These are phyloP conservation scores for Dipteronia dyeriana DNA, from an alignment of 345 rosid genomes.

Conservation along the genomic window DNA sequence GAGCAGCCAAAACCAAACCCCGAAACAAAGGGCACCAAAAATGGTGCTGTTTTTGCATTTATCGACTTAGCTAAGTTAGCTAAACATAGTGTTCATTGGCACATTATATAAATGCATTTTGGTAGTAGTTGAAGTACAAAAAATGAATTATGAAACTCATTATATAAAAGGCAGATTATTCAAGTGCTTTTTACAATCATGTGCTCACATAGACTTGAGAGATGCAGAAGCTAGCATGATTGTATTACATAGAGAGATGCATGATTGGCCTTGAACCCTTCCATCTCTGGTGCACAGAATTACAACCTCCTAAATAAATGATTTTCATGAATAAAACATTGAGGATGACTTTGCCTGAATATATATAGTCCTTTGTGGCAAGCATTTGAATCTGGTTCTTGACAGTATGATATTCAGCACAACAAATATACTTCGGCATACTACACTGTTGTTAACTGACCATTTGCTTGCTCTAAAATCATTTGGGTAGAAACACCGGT, in stretches of 20 bases:
- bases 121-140: not conserved
- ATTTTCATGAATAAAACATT: not conserved
- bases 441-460: constrained; percentile 29
- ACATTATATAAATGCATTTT: too few species aligned
- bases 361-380: not conserved
- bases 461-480: constrained; percentile 42
- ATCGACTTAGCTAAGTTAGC: too few species aligned
- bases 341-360: not conserved
- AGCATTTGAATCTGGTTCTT: not conserved
- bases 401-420: not conserved
- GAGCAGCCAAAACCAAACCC: too few species aligned
- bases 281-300: not conserved
- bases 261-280: not conserved
- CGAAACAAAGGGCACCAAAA: too few species aligned
- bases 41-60: too few species aligned
- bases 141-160: not conserved
- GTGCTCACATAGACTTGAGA: not conserved
- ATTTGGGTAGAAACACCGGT: constrained; percentile 49
- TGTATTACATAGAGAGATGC: not conserved
- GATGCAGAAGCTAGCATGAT: not conserved
- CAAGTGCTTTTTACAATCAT: not conserved
- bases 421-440: not conserved
- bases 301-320: too few species aligned
- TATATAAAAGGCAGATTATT: not conserved
- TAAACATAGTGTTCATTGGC: too few species aligned